A percentile compares a stretch with the other conserved stretches of the same genome.
Conservation (phyloP, 306 rosid species). For the Cucumis cinereus region DNA sequence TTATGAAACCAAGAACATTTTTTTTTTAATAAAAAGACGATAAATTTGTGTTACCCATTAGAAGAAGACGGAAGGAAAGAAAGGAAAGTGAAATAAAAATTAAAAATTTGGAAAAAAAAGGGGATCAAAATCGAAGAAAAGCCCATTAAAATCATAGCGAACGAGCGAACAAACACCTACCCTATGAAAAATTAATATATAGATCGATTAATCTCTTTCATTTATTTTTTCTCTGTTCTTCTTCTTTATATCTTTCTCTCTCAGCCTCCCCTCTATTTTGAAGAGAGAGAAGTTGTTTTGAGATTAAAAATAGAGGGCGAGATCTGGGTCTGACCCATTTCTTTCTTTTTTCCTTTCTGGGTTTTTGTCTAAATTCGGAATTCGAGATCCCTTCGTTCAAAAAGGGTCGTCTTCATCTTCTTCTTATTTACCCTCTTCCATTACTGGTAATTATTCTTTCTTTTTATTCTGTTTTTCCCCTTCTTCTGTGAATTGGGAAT, state of each 20-base stretch:
- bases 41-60: neutral
- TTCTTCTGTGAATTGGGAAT: neutral
- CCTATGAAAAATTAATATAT: neutral
- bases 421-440: constrained; percentile 11
- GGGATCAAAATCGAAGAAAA: neutral
- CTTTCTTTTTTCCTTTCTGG: neutral
- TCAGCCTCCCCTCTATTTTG: constrained; percentile 11
- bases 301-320: constrained; percentile 10
- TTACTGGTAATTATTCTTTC: constrained; percentile 20
- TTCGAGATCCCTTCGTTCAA: constrained; percentile 31
- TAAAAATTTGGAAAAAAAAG: neutral
- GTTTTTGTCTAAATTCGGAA: constrained; percentile 17
- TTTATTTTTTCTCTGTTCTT: neutral
- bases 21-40: neutral
- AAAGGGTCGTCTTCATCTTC: constrained; percentile 26
- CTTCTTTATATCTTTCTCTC: neutral
- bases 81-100: neutral
- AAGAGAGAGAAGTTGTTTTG: constrained; percentile 2
- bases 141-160: neutral
- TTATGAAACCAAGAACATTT: neutral
- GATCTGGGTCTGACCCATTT: constrained; percentile 28
- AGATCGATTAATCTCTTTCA: neutral
- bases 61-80: neutral
- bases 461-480: neutral
- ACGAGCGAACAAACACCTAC: neutral